Evolutionary conservation across 2,329 filamentous ascomycete genomes (phyloP).

Genomic region (Pezicula carpinea): DNA sequence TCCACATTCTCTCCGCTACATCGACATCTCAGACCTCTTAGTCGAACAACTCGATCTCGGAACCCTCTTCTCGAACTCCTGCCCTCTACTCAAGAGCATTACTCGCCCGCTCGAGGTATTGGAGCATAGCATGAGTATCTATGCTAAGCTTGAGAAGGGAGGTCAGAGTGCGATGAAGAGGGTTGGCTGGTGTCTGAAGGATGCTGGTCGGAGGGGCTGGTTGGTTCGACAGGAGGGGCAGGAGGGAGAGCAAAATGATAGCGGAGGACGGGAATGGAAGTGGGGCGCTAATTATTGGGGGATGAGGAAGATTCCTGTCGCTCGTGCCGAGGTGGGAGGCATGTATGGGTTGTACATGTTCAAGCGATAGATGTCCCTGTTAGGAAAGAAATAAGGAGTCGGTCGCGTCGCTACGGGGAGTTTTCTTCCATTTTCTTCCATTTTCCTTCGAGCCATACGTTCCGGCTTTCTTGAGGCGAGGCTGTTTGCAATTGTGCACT

Average conservation of each 20-base stretch:
- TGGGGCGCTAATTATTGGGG: conserved; percentile 83
- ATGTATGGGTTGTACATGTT: conserved; percentile 58
- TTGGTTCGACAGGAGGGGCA: conserved; percentile 47
- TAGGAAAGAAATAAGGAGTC: too few species aligned
- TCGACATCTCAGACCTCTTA: conserved; percentile 71
- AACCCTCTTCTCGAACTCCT: conserved; percentile 45
- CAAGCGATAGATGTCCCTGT: conserved; percentile 28
- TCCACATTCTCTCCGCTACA: conserved; percentile 63
- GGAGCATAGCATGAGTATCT: conserved; percentile 67
- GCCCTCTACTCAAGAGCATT: conserved; percentile 51
- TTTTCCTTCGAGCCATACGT: too few species aligned
- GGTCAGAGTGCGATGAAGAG: conserved; percentile 14
- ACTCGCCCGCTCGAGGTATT: conserved; percentile 71
- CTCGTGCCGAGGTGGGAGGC: conserved; percentile 49
- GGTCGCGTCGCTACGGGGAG: too few species aligned
- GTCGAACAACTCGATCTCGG: conserved; percentile 54
- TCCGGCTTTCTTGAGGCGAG: too few species aligned
- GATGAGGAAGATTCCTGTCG: conserved; percentile 64
- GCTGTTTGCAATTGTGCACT: too few species aligned
- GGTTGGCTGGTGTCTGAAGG: conserved; percentile 66
- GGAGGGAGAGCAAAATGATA: conserved; percentile 35
- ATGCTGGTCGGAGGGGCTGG: conserved; percentile 63
- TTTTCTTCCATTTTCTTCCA: too few species aligned
- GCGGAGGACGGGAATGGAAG: conserved; percentile 67
- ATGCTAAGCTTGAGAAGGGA: conserved; percentile 57